Conservation (phyloP, 495 filamentous ascomycete species). For the Penicillium maclennaniae region DNA sequence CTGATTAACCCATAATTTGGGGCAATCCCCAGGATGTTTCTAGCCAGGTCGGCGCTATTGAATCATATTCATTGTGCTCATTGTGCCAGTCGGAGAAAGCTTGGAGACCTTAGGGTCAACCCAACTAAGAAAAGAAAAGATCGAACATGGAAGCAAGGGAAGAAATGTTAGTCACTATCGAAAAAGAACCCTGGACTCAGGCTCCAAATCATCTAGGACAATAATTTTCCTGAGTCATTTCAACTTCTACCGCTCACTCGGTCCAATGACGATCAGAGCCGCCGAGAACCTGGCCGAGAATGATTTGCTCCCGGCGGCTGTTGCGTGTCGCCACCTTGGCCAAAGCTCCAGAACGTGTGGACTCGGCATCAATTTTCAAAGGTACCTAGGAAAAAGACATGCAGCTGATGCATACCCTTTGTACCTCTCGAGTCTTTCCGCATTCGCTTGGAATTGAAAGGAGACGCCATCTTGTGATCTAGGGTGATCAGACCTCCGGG, state of each 20-base stretch:
- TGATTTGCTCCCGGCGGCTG: slow-evolving; percentile 26
- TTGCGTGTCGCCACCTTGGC: slow-evolving; percentile 24
- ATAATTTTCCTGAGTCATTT: slow-evolving; percentile 16
- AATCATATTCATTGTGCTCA: not conserved
- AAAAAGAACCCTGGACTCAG: slow-evolving; percentile 5
- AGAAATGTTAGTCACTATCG: slow-evolving; percentile 10
- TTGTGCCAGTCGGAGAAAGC: not conserved
- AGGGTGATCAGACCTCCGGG: slow-evolving; percentile 9
- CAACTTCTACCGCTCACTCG: slow-evolving; percentile 27
- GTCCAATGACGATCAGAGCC: slow-evolving; percentile 26
- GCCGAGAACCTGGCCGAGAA: slow-evolving; percentile 25
- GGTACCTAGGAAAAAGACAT: not conserved
- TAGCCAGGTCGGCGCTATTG: not conserved
- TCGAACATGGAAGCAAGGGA: slow-evolving; percentile 8
- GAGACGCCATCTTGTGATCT: slow-evolving; percentile 5
- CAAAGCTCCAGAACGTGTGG: slow-evolving; percentile 24
- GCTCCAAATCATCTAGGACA: not conserved
- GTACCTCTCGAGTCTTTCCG: not conserved
- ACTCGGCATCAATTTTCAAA: not conserved
- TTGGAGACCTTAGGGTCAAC: not conserved
- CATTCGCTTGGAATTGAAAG: not conserved
- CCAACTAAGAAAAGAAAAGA: slow-evolving; percentile 1
- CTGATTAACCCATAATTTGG: not conserved
- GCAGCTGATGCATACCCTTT: not conserved
- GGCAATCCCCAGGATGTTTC: not conserved